A percentile compares a stretch with the other conserved stretches of the same genome.
These are phyloP conservation scores for Fusarium sp. DNA, from an alignment of 2,329 filamentous ascomycete species.

Conservation along the genomic window DNA sequence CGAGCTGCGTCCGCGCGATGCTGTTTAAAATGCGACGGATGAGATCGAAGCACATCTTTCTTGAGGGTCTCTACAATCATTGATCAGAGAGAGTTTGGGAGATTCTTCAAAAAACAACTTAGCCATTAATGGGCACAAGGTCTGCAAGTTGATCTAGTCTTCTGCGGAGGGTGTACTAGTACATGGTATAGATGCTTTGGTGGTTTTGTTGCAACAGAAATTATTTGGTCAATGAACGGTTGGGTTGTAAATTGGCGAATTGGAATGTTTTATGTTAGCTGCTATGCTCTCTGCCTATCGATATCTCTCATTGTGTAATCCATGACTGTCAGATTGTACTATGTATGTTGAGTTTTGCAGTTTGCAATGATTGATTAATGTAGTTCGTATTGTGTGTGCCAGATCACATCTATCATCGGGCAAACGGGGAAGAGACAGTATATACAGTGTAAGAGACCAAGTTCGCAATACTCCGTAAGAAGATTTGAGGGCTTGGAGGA, in stretches of 20 bases:
- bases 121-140: neutral
- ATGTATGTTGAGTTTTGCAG: neutral
- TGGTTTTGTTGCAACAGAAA: constrained; percentile 19
- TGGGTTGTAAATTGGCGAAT: constrained; percentile 28
- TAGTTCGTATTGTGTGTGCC: neutral
- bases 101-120: neutral
- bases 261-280: constrained; percentile 18
- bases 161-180: constrained; percentile 27
- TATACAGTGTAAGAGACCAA: neutral
- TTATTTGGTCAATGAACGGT: constrained; percentile 8
- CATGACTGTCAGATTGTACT: neutral
- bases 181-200: constrained; percentile 32
- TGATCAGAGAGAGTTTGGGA: neutral
- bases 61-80: neutral
- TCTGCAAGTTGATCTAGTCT: constrained; percentile 14
- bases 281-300: neutral
- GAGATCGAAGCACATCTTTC: neutral
- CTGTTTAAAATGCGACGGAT: neutral
- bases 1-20: neutral
- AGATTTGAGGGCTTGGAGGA: neutral
- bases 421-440: neutral
- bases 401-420: neutral
- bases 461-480: neutral
- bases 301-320: neutral
- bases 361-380: neutral